Evolutionary conservation across 768 basidiomycete genomes (phyloP).

Genomic region (Termitomyces titanicus): DNA sequence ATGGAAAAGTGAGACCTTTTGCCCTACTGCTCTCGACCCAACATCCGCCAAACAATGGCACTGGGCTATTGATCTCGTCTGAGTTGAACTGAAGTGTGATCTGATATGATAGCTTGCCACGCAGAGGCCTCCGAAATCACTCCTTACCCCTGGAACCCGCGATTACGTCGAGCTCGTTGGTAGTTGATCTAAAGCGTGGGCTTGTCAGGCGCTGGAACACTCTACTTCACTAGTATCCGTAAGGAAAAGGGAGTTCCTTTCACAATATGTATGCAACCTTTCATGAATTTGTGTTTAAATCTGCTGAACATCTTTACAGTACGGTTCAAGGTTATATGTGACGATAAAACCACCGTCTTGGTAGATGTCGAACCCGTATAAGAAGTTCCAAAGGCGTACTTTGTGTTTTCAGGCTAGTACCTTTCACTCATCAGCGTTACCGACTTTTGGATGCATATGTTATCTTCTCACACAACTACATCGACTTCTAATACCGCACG

Average conservation of each 20-base stretch:
- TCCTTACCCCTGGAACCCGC: too few relatives aligned
- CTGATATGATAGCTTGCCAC: too few relatives aligned
- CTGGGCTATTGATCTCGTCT: too few relatives aligned
- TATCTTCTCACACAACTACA: too few relatives aligned
- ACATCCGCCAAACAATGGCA: too few relatives aligned
- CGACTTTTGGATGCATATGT: neutral
- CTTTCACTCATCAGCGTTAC: neutral
- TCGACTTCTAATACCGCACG: neutral
- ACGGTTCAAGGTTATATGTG: constrained; percentile 64
- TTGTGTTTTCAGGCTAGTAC: neutral
- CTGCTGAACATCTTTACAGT: constrained; percentile 34
- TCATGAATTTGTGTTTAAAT: neutral
- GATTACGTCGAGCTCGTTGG: too few relatives aligned
- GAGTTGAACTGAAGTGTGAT: too few relatives aligned
- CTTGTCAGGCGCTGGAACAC: constrained; percentile 58
- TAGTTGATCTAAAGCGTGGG: neutral
- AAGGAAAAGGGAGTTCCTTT: constrained; percentile 70
- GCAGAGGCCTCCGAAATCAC: too few relatives aligned
- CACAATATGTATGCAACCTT: constrained; percentile 52
- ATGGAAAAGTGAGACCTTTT: too few relatives aligned
- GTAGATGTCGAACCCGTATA: constrained; percentile 31
- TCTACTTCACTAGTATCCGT: constrained; percentile 83
- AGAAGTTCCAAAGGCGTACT: neutral
- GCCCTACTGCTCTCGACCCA: too few relatives aligned
- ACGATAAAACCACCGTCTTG: constrained; percentile 51